Evolutionary conservation across 192 early-diverging fungal species (phyloP).

Genomic region (Pecoramyces ruminantium): DNA sequence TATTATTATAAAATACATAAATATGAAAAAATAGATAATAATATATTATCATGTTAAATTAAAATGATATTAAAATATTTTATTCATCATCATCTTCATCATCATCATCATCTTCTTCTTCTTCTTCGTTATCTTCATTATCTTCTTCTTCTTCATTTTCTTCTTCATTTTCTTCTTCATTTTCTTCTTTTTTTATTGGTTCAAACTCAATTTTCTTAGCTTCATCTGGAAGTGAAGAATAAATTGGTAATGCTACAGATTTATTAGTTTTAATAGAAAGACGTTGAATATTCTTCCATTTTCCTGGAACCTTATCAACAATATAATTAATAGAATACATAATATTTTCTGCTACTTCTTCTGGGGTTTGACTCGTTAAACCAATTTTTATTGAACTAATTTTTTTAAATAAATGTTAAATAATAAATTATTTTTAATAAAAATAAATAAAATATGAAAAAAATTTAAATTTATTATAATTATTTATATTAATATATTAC

Average conservation of each 20-base stretch:
- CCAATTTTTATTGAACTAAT: slow-evolving; percentile 58
- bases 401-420: too few species aligned
- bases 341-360: slow-evolving; percentile 62
- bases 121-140: too few species aligned
- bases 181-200: background rate
- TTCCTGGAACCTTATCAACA: slow-evolving; percentile 47
- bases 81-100: too few species aligned
- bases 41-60: too few species aligned
- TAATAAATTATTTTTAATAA: too few species aligned
- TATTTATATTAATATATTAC: slow-evolving; percentile 12
- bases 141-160: too few species aligned
- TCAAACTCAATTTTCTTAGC: background rate
- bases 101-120: too few species aligned
- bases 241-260: slow-evolving; percentile 71
- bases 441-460: too few species aligned
- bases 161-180: background rate
- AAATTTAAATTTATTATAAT: too few species aligned
- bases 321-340: slow-evolving; percentile 36
- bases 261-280: slow-evolving; percentile 67
- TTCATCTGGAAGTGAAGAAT: slow-evolving; percentile 40
- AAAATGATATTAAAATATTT: background rate
- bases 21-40: too few species aligned
- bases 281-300: slow-evolving; percentile 72
- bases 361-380: slow-evolving; percentile 28
- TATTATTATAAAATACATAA: too few species aligned